Evolutionary conservation across 306 rosid species (phyloP).

Genomic region (Rubus idaeus): DNA sequence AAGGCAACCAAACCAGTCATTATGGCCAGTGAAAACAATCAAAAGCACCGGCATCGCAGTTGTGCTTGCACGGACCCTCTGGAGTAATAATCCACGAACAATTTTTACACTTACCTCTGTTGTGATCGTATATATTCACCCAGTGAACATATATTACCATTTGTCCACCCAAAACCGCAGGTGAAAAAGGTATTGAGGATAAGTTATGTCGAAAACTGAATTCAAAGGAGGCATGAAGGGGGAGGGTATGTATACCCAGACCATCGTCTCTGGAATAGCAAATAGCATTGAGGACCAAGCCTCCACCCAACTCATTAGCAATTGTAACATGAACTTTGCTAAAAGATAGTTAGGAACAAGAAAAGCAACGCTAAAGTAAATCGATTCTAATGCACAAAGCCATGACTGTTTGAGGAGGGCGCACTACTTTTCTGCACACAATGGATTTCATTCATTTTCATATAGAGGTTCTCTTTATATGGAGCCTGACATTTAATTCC

Average conservation of each 20-base stretch:
- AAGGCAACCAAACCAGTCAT: not conserved
- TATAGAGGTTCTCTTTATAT: too few relatives aligned
- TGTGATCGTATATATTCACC: not conserved
- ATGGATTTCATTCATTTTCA: too few relatives aligned
- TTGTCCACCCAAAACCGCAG: not conserved
- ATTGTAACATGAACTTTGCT: not conserved
- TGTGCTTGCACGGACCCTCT: not conserved
- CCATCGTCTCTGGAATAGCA: constrained; percentile 8
- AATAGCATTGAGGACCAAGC: not conserved
- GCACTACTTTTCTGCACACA: not conserved
- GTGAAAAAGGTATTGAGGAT: not conserved
- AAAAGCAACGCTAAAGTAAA: not conserved
- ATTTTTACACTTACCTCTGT: not conserved
- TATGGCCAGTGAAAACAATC: not conserved
- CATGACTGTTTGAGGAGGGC: not conserved
- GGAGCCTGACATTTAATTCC: too few relatives aligned
- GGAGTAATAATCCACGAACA: not conserved
- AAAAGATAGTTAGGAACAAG: not conserved
- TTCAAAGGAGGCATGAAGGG: not conserved
- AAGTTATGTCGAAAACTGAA: constrained; percentile 2
- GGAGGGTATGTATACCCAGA: not conserved
- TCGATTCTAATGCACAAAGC: not conserved
- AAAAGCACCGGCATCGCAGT: not conserved
- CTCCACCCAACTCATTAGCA: not conserved
- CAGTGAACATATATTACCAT: not conserved